Evolutionary conservation across 2,329 filamentous ascomycete genomes (phyloP).

Genomic region (Phaeosphaeria sp.): DNA sequence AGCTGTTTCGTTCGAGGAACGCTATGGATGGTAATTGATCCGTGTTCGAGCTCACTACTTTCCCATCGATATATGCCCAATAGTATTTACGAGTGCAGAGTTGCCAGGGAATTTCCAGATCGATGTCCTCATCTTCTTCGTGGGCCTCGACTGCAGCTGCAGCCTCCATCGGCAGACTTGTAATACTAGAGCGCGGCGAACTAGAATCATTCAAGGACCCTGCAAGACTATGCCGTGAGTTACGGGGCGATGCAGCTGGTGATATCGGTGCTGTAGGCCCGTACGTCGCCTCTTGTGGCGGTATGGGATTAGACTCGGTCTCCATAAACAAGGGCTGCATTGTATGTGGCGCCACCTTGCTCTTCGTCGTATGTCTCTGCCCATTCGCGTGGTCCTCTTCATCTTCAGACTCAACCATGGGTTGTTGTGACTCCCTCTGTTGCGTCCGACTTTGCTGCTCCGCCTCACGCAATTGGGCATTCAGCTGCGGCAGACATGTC

Average conservation of each 20-base stretch:
- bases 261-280: constrained; percentile 34
- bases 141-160: constrained; percentile 41
- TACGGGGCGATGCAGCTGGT: constrained; percentile 32
- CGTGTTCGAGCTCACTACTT: constrained; percentile 37
- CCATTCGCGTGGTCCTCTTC: constrained; percentile 31
- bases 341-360: background rate
- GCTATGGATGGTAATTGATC: constrained; percentile 33
- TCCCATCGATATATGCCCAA: constrained; percentile 46
- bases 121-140: constrained; percentile 37
- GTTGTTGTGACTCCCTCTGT: constrained; percentile 37
- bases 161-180: constrained; percentile 36
- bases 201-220: constrained; percentile 11
- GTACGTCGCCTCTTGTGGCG: constrained; percentile 27
- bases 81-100: constrained; percentile 40
- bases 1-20: constrained; percentile 36
- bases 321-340: constrained; percentile 34
- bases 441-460: constrained; percentile 29
- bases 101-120: constrained; percentile 47
- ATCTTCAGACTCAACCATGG: constrained; percentile 44
- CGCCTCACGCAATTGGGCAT: constrained; percentile 31
- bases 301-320: constrained; percentile 27
- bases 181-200: constrained; percentile 30
- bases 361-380: constrained; percentile 14
- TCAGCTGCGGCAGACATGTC: constrained; percentile 42
- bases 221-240: constrained; percentile 21